Conservation (phyloP, 306 rosid species). For the Senna siamea region DNA sequence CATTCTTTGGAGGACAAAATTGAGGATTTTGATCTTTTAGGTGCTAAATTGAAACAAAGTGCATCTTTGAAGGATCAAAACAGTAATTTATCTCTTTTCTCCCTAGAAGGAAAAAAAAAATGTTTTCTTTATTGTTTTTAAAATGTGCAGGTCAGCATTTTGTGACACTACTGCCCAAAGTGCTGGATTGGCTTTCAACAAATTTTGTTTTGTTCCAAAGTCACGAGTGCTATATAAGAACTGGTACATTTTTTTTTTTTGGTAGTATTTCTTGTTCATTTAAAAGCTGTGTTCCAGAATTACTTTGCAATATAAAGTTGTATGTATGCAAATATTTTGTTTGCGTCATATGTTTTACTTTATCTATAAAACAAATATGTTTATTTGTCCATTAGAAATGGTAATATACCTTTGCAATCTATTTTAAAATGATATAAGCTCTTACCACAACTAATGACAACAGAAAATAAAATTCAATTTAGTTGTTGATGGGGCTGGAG, state of each 20-base stretch:
- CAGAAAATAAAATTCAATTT: neutral
- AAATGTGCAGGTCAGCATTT: slow-evolving; percentile 82
- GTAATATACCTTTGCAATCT: neutral
- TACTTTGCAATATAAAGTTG: neutral
- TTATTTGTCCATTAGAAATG: neutral
- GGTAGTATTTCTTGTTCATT: slow-evolving; percentile 32
- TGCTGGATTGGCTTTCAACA: slow-evolving; percentile 80
- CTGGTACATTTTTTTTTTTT: slow-evolving; percentile 59
- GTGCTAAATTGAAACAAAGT: no score
- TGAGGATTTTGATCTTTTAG: no score
- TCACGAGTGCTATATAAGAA: slow-evolving; percentile 91
- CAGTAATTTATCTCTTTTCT: no score
- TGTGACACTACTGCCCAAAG: slow-evolving; percentile 69
- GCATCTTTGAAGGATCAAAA: no score
- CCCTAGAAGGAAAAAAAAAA: no score
- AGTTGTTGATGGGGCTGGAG: no score
- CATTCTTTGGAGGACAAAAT: no score
- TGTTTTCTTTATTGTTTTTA: slow-evolving; percentile 16
- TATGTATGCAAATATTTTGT: neutral
- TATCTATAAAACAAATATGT: neutral
- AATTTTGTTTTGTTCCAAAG: slow-evolving; percentile 82
- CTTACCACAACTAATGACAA: neutral
- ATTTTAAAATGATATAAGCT: slow-evolving; percentile 10
- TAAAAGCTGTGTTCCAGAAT: slow-evolving; percentile 3
- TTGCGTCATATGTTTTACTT: neutral